Percentiles rank a stretch among this genome's conserved stretches.
phyloP scores from a whole-genome alignment of 768 basidiomycete genomes.

The Sarcodon aspratus region DNA sequence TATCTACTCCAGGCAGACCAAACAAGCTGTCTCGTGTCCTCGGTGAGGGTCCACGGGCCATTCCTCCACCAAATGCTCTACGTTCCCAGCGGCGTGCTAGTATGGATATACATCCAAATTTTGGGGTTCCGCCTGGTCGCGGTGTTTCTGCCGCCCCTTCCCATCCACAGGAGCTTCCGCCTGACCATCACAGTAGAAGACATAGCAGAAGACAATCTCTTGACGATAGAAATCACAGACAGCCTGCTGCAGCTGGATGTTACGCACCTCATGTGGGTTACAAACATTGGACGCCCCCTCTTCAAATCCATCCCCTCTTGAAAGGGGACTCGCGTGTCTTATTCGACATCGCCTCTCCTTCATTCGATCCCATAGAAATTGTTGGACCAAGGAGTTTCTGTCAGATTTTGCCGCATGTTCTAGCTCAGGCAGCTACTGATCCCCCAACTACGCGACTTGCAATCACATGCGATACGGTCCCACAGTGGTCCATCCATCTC shows the following conservation, averaged over 20 bases:
- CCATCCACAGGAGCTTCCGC: slow-evolving; percentile 3
- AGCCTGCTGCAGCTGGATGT: slow-evolving; percentile 6
- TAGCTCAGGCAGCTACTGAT: slow-evolving; percentile 41
- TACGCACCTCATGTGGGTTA: neutral
- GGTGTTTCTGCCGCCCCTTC: slow-evolving; percentile 8
- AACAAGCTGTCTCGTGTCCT: neutral
- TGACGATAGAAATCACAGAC: slow-evolving; percentile 8
- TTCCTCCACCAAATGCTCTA: slow-evolving; percentile 2
- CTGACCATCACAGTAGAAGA: slow-evolving; percentile 5
- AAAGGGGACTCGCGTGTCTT: slow-evolving; percentile 41
- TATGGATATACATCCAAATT: slow-evolving; percentile 6
- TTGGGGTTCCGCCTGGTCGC: neutral
- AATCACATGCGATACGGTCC: slow-evolving; percentile 43
- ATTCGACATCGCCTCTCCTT: slow-evolving; percentile 43
- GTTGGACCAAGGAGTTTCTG: slow-evolving; percentile 25
- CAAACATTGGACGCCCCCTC: slow-evolving; percentile 1
- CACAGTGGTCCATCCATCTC: slow-evolving; percentile 52
- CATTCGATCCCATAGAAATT: slow-evolving; percentile 32
- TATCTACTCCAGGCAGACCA: slow-evolving; percentile 2
- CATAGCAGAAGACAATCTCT: slow-evolving; percentile 11
- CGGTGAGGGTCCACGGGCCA: slow-evolving; percentile 1
- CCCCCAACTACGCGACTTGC: slow-evolving; percentile 41
- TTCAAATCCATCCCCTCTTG: slow-evolving; percentile 34
- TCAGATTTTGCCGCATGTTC: slow-evolving; percentile 30
- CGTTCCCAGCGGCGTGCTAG: slow-evolving; percentile 17